A percentile compares a stretch with the other conserved stretches of the same genome.
These are phyloP conservation scores for Pseudocercospora fijiensis DNA, from an alignment of 2,329 filamentous ascomycete species.

Conservation along the genomic window DNA sequence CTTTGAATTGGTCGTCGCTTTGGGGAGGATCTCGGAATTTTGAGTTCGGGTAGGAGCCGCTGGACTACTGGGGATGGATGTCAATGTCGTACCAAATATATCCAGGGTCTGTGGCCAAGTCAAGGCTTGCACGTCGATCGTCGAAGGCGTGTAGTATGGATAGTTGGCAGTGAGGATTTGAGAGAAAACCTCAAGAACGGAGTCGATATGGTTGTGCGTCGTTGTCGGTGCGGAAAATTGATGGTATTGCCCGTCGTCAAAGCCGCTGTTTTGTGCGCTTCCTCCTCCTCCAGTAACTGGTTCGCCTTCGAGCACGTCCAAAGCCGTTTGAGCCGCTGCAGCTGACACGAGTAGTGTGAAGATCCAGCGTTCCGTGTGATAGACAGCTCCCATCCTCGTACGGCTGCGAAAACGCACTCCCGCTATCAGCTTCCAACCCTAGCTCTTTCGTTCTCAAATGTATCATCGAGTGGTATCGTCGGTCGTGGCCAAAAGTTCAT, in stretches of 20 bases:
- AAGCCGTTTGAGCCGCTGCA: neutral
- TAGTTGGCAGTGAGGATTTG: constrained; percentile 2
- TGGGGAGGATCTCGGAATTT: neutral
- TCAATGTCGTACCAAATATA: constrained; percentile 2
- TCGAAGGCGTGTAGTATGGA: constrained; percentile 5
- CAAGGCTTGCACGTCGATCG: neutral
- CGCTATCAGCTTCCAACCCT: neutral
- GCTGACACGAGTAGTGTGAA: constrained; percentile 1
- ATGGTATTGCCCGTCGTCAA: constrained; percentile 2
- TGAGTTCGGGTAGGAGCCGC: neutral
- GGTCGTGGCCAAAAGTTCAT: neutral
- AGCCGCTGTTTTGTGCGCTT: neutral
- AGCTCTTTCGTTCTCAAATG: neutral
- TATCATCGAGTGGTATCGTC: neutral
- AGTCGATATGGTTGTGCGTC: neutral
- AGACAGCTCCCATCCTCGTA: neutral
- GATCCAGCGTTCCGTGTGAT: neutral
- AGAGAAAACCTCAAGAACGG: neutral
- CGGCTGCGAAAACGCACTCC: neutral
- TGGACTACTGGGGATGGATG: neutral
- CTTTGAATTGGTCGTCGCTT: neutral
- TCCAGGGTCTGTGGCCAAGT: constrained; percentile 6
- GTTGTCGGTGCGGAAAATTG: neutral
- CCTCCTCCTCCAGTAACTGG: neutral
- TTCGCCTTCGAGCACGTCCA: neutral